These are phyloP conservation scores for Botryosphaeria dothidea DNA, from an alignment of 2,329 filamentous ascomycete genomes.

Conservation along the genomic window DNA sequence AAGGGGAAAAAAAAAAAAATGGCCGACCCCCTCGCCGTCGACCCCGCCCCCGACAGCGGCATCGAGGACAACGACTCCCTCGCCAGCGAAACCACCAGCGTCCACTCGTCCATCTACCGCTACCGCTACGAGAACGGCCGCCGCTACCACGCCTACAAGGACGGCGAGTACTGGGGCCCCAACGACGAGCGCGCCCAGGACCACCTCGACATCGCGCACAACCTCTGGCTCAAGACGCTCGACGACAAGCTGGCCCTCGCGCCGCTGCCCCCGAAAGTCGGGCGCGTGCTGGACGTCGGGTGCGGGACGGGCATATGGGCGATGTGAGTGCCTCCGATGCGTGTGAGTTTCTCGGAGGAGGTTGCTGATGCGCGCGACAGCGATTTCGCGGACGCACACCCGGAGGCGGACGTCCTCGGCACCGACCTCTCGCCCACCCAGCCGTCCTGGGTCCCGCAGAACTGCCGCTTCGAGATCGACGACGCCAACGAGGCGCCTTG, in stretches of 20 bases:
- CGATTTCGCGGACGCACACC: conserved; percentile 27
- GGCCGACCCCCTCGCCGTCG: background rate
- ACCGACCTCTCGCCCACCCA: conserved; percentile 48
- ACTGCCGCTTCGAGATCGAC: conserved; percentile 50
- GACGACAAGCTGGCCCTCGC: conserved; percentile 37
- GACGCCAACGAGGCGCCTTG: conserved; percentile 36
- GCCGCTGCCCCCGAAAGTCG: conserved; percentile 28
- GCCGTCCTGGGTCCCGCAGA: conserved; percentile 45
- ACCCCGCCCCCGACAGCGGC: background rate
- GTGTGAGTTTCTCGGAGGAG: no score
- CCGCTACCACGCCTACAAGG: conserved; percentile 15
- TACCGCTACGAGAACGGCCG: conserved; percentile 28
- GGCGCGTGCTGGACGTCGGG: conserved; percentile 10
- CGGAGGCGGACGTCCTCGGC: conserved; percentile 45
- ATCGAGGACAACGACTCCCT: background rate
- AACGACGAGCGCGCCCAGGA: conserved; percentile 47
- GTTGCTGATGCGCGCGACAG: no score
- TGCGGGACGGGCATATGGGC: conserved; percentile 22
- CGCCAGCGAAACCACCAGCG: conserved; percentile 14
- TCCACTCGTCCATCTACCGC: conserved; percentile 28
- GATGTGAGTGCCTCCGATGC: conserved; percentile 8
- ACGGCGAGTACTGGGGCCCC: conserved; percentile 31
- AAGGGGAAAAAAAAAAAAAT: no score
- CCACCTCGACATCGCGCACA: conserved; percentile 47
- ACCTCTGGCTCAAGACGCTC: conserved; percentile 40